Evolutionary conservation across 1,139 yeast genomes (phyloP), one percentile per base, ranked within the genome.

Genomic region (Saccharomyces hybrid): DNA sequence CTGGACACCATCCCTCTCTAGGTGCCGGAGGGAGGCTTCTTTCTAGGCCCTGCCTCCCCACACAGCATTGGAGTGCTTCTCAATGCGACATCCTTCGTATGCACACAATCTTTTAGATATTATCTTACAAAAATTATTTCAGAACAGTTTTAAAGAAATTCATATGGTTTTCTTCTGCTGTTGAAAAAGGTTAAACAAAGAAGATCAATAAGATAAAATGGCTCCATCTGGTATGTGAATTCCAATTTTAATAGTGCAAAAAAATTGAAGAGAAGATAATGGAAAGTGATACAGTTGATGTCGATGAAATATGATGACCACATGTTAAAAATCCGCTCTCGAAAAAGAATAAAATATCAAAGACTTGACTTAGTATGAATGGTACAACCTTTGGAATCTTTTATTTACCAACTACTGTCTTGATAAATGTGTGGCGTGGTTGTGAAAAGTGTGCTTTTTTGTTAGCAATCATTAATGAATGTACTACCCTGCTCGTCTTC

Each of bases 161-260:
- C 44, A 38, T 7, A 38, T 2, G 44, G 6, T 38, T 38, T 9
- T 16, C 44, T 38, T 5, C 6, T 38, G 44, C 13, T 19, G 5
- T 8, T 16, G 13, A 38, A 16, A 9, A 38, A 19, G n/a, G 25
- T n/a, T 13, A 38, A 38, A 38, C 44, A 38, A 38, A 38, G 44
- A 50, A 44, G 48, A 50, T 42, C 52, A 47, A 50, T 50, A 50
- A 44, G 46, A 50, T 48, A 68, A 73, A 73, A 77, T 77, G 81
- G 80, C 81, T 76, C 79, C 81, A 76, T 75, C 79, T 70, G 73
- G 77, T 74, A 73, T 73, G 77, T 73, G 56, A 46, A 16, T 23
- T 27, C 28, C n/a, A 28, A 19, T 34, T 32, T 38, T 26, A 23
- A 29, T 16, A 19, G 32, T 28, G 29, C 23, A 31, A 7, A 26